Base-by-base conservation (phyloP, 345 rosid species). In the Tarenaya hassleriana region DNA sequence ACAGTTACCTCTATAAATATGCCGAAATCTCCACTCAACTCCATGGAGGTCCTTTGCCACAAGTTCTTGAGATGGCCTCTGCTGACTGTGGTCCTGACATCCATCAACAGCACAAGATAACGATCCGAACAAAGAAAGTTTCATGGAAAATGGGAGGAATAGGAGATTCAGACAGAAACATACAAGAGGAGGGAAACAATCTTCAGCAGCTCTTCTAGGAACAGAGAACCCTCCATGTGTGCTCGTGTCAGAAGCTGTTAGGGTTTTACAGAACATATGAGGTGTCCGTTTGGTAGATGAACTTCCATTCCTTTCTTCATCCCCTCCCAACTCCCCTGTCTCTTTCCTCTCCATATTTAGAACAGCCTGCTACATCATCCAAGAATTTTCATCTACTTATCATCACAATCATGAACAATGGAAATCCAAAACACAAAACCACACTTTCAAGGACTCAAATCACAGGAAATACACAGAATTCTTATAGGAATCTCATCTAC, bases 181-280 rank as follows among this genome's bases (percentile, higher is more conserved):
- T 60, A 87, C 96, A 71, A 87, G 77, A 52, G 88, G 85, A 64
- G 96, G 75, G 17, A 87, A 84, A 63, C 96, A 87, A 58, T 87
- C 96, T 69, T 87, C 96, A 8, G 96, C 96, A 34, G 89, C 94
- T 72, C 96, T 64, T 34, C 96, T 80, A 7, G 94, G 94, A 47
- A 87, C 96, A 3, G 96, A 87, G 71, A 87, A 87, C 41, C 96
- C 96, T 55, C 96, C 96, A 70, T 87, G 96, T 4, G 95, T 86
- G 72, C 95, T 86, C 35, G 95, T 86, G 70, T 86, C 95, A 52
- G 95, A 82, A 66, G 95, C 95, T 16, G 95, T 86, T 42, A 86
- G 77, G 32, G 95, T 82, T 68, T 86, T 86, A 68, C 95, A 86
- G 70, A 83, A 86, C 88, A 86, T 83, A 63, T 86, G 95, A 41